phyloP scores from a whole-genome alignment of 2,329 filamentous ascomycete species.

The Cordyceps javanica region DNA sequence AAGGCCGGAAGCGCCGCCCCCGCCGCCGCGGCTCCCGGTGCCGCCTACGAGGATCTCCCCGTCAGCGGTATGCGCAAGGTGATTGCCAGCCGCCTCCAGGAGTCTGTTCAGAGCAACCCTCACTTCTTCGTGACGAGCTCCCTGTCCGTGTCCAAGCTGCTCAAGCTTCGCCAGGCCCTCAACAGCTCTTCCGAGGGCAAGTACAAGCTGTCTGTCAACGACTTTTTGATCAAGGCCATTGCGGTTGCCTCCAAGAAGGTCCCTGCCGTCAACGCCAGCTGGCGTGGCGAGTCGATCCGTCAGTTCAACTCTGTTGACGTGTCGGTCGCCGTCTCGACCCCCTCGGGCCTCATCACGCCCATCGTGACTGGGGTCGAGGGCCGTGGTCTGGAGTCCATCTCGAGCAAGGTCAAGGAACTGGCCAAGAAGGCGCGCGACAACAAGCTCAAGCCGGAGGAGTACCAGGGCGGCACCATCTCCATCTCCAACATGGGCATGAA shows the following conservation, averaged over 20 bases:
- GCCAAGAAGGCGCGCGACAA: slow-evolving; percentile 92
- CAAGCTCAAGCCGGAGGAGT: slow-evolving; percentile 99
- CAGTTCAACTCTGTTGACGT: slow-evolving; percentile 92
- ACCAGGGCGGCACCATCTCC: slow-evolving; percentile 97
- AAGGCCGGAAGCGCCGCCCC: slow-evolving; percentile 61
- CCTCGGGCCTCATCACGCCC: slow-evolving; percentile 90
- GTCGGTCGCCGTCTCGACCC: slow-evolving; percentile 91
- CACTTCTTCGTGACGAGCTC: slow-evolving; percentile 95
- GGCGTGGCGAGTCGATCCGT: slow-evolving; percentile 84
- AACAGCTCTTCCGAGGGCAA: slow-evolving; percentile 84
- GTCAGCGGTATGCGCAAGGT: slow-evolving; percentile 95
- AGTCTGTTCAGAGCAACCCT: slow-evolving; percentile 89
- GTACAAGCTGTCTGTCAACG: slow-evolving; percentile 99
- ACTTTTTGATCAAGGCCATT: slow-evolving; percentile 97
- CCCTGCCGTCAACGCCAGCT: slow-evolving; percentile 91
- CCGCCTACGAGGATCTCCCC: slow-evolving; percentile 76
- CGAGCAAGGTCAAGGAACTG: slow-evolving; percentile 85
- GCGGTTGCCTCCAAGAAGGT: slow-evolving; percentile 87
- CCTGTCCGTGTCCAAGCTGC: slow-evolving; percentile 88
- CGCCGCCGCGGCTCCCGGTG: slow-evolving; percentile 48
- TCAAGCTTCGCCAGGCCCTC: slow-evolving; percentile 91
- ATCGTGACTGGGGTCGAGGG: slow-evolving; percentile 87
- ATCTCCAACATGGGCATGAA: slow-evolving; percentile 99
- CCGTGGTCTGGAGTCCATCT: slow-evolving; percentile 85
- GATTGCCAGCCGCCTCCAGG: slow-evolving; percentile 81